Percentiles rank a stretch among this genome's conserved stretches.
These are phyloP conservation scores for Albophoma yamanashiensis DNA, from an alignment of 2,329 filamentous ascomycete species.

Conservation along the genomic window DNA sequence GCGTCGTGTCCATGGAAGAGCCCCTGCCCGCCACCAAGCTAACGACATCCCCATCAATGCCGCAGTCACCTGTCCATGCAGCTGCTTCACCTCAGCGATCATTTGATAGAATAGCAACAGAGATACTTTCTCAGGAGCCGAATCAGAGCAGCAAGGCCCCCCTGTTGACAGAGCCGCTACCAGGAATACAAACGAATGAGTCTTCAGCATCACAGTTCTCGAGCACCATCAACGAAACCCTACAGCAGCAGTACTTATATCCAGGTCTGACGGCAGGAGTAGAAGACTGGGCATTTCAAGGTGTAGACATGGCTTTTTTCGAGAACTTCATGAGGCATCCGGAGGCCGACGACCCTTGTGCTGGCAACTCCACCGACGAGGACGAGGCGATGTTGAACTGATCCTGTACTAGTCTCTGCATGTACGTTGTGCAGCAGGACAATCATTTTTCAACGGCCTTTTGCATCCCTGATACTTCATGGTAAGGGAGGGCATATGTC, in stretches of 20 bases:
- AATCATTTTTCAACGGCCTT: too few species aligned
- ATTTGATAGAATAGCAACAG: not conserved
- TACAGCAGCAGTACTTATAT: not conserved
- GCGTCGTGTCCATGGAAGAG: not conserved
- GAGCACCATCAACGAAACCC: not conserved
- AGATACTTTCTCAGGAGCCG: not conserved
- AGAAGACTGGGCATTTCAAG: constrained; percentile 7
- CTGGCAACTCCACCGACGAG: not conserved
- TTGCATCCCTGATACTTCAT: too few species aligned
- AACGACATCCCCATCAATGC: not conserved
- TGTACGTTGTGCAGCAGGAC: not conserved
- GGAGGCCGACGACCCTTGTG: not conserved
- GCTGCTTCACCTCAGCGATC: not conserved
- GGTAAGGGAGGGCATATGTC: too few species aligned
- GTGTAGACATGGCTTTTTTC: constrained; percentile 8
- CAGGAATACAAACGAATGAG: not conserved
- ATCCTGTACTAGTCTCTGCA: not conserved
- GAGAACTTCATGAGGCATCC: constrained; percentile 4
- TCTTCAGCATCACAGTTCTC: not conserved
- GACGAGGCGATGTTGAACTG: too few species aligned
- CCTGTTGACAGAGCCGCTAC: not conserved
- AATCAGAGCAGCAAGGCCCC: too few species aligned
- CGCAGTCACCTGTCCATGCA: not conserved
- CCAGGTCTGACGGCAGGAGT: constrained; percentile 1
- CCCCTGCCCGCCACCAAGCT: not conserved